These are phyloP conservation scores for Zygotorulaspora mrakii DNA, from an alignment of 1,139 yeast genomes.

Conservation along the genomic window DNA sequence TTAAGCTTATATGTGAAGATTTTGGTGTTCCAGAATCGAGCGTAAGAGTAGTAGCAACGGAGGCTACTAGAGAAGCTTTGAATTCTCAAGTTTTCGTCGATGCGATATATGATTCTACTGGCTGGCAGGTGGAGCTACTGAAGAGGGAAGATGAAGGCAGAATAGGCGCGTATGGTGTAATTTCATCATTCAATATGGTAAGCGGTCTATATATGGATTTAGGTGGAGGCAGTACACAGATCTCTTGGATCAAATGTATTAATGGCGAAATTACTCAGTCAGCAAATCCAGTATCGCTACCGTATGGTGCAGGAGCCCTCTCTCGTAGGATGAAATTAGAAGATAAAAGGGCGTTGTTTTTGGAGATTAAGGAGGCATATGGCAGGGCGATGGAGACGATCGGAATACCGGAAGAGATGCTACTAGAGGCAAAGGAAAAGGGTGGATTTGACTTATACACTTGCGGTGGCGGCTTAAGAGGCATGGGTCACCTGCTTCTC, in stretches of 20 bases:
- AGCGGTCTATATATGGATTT: conserved; percentile 63
- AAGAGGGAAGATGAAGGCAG: conserved; percentile 58
- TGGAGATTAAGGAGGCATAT: conserved; percentile 47
- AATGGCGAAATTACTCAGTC: conserved; percentile 52
- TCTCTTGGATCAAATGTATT: conserved; percentile 58
- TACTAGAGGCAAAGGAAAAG: conserved; percentile 45
- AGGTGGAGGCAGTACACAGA: conserved; percentile 62
- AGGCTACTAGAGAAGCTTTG: conserved; percentile 61
- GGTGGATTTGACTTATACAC: conserved; percentile 60
- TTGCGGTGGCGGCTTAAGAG: conserved; percentile 67
- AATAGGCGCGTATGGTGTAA: conserved; percentile 64
- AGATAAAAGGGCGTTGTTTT: conserved; percentile 42
- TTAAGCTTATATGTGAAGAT: conserved; percentile 60
- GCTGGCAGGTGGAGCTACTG: conserved; percentile 57
- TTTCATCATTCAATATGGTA: conserved; percentile 58
- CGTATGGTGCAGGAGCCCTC: conserved; percentile 65
- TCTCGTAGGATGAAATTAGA: conserved; percentile 51
- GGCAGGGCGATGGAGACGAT: conserved; percentile 47
- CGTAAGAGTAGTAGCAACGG: conserved; percentile 63
- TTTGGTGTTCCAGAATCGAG: conserved; percentile 58
- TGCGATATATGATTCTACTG: conserved; percentile 50
- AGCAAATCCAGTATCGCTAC: conserved; percentile 55
- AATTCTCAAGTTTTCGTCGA: conserved; percentile 54
- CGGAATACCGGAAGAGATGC: conserved; percentile 42
- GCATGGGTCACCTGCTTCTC: conserved; percentile 55